These are phyloP conservation scores for Sphenostylis stenocarpa DNA, from an alignment of 306 rosid species.

Conservation along the genomic window DNA sequence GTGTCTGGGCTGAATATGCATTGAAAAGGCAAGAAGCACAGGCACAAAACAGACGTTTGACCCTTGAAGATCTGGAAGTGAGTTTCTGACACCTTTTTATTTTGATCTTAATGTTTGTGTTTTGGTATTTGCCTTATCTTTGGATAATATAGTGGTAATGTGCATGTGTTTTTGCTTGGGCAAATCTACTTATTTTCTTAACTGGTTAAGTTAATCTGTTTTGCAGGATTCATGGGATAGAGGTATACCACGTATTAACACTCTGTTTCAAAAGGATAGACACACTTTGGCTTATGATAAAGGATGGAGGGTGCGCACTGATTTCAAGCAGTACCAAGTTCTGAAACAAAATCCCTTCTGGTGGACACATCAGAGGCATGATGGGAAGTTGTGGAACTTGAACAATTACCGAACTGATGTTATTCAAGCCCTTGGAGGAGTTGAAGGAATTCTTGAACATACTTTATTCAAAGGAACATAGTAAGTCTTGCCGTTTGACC, in stretches of 20 bases:
- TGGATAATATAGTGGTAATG: background rate
- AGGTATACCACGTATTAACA: conserved; percentile 98
- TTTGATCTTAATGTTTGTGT: background rate
- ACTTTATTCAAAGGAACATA: conserved; percentile 98
- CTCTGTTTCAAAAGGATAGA: conserved; percentile 97
- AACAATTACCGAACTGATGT: conserved; percentile 98
- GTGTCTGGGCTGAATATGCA: conserved; percentile 99
- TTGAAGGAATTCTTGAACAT: conserved; percentile 98
- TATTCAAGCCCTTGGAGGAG: conserved; percentile 99
- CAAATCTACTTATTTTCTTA: background rate
- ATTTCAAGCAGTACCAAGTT: conserved; percentile 98
- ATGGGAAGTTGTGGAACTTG: conserved; percentile 96
- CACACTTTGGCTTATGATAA: conserved; percentile 99
- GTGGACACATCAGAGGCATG: conserved; percentile 99
- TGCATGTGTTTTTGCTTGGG: background rate
- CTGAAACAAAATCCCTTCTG: conserved; percentile 97
- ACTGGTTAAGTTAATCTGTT: conserved; percentile 3
- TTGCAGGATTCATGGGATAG: conserved; percentile 98
- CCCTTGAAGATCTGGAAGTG: conserved; percentile 98
- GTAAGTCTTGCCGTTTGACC: conserved; percentile 50
- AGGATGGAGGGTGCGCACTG: conserved; percentile 99
- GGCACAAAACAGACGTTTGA: conserved; percentile 95
- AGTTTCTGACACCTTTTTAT: conserved; percentile 33
- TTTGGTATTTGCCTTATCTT: background rate
- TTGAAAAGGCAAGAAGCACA: conserved; percentile 98